Evolutionary conservation across 108 stramenopile genomes (phyloP), one percentile per base, ranked within the genome.

Genomic region (Pseudonitzschia pungens): DNA sequence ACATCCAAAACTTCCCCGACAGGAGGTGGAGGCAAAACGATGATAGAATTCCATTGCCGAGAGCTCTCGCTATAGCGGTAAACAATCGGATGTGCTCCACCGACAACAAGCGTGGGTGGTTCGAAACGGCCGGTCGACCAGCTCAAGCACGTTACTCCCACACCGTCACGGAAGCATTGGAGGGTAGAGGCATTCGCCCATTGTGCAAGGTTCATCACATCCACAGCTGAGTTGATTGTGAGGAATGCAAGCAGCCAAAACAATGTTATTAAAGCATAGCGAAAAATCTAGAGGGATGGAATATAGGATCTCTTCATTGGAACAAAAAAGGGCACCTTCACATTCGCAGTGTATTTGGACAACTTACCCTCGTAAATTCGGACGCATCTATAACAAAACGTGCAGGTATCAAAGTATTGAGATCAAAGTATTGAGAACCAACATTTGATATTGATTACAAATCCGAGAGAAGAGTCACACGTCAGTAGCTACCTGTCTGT

Each of bases 41-140:
- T 67, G 14, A 81, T 54, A 29, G 86, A 79, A 43, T 83, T 70
- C 93, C 93, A 95, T 33, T 85, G 76, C 29, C 90, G 77, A 15
- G 81, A 66, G 4, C 79, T 70, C 64, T 93, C 89, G 27, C 60
- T 79, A 68, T 95, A 95, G 53, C 92, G 77, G 68, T 77, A 87
- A 31, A 92, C 78, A 33, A 80, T 83, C 32, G 80, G 73, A 67
- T 86, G 75, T 21, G 70, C 59, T 59, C 84, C 91, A 24, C 96
- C 96, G 0, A 93, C 87, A 9, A 88, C 92, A 42, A 97, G 78
- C 21, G 92, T 95, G 31, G 90, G 92, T 43, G 93, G 93, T 60
- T 97, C 96, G 66, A 97, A 98, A 22, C 96, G 89, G 11, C 92
- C 90, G 0, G 79, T 83, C 29, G 92, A 95, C 98, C 98, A 97